These are phyloP conservation scores for Sanghuangporus sanghuang DNA, from an alignment of 1,284 basidiomycete genomes.

Conservation along the genomic window DNA sequence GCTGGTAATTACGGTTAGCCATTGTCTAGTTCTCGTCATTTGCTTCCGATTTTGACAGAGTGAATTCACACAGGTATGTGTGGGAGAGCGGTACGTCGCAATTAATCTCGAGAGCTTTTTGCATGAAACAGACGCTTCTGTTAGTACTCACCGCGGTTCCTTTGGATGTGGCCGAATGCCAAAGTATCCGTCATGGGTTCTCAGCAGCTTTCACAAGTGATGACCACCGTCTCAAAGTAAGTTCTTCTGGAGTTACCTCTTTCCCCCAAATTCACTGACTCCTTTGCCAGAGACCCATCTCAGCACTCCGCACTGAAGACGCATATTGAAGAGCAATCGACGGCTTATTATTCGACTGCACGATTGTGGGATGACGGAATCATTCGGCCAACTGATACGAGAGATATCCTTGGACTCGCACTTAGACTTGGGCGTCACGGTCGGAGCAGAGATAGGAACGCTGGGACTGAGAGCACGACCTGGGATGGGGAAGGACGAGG, in stretches of 20 bases:
- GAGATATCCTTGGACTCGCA: slow-evolving; percentile 82
- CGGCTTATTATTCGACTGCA: slow-evolving; percentile 82
- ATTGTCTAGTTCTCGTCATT: slow-evolving; percentile 3
- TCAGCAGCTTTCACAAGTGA: slow-evolving; percentile 87
- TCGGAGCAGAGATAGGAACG: slow-evolving; percentile 23
- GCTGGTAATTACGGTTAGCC: slow-evolving; percentile 87
- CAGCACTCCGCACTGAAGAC: slow-evolving; percentile 71
- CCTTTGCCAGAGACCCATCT: slow-evolving; percentile 54
- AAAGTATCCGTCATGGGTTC: slow-evolving; percentile 97
- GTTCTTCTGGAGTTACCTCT: slow-evolving; percentile 20
- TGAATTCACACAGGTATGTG: slow-evolving; percentile 64
- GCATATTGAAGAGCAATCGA: slow-evolving; percentile 85
- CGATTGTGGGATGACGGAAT: slow-evolving; percentile 95
- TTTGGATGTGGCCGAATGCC: slow-evolving; percentile 99
- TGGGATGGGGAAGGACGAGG: slow-evolving; percentile 74
- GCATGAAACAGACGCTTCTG: background rate
- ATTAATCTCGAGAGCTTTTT: background rate
- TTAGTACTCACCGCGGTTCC: slow-evolving; percentile 87
- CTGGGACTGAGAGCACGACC: slow-evolving; percentile 35
- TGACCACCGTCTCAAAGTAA: slow-evolving; percentile 84
- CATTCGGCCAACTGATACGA: slow-evolving; percentile 87
- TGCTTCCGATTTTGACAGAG: background rate
- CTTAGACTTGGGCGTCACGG: slow-evolving; percentile 68
- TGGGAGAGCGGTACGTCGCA: slow-evolving; percentile 67
- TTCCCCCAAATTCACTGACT: background rate